Base-by-base conservation (phyloP, 768 basidiomycete genomes). In the Lactarius sanguifluus region DNA sequence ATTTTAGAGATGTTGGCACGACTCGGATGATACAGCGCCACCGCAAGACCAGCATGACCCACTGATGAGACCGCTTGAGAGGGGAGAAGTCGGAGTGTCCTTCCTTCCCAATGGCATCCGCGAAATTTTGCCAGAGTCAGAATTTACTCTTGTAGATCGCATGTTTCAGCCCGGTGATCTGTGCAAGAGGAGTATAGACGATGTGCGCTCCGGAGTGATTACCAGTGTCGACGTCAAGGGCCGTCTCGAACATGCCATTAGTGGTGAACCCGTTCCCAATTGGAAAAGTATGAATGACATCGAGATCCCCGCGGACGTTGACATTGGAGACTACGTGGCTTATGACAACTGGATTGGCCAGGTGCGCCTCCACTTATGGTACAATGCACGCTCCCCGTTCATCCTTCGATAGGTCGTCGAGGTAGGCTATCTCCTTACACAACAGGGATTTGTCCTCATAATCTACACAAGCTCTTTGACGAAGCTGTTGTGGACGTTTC, bases 341-440 rank as follows among this genome's bases (percentile, higher is more conserved):
- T 86, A 86, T 72, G 85, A 90, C 70, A 86, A 93, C 74, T 97
- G 95, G 94, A 80, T 96, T 72, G 94, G 94, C 61, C 92, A 94
- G 82, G 92, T 91, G 75, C 74, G 84, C 65, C 64, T 28, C 64
- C 66, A 52, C 57, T 64, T 60, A 43, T 23, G 50, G 55, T 55
- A 41, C 64, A 43, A 54, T 63, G 56, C 64, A 72, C 55, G 69
- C 62, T 38, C 34, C 36, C 10, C 13, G 23, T 55, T 66, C 23
- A 55, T 62, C 58, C 34, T 69, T 62, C 34, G 68, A 40, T 67
- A 91, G 88, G 82, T 94, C 52, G 84, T 92, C 62, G 92, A 94
- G 84, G 91, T 93, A 74, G 69, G 82, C 52, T 50, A 66, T n/a
- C 30, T 20, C n/a, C 18, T 25, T 43, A 47, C 63, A 8, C 66